Evolutionary conservation across 2,329 filamentous ascomycete genomes (phyloP).

Genomic region (Xylariaceae sp.): DNA sequence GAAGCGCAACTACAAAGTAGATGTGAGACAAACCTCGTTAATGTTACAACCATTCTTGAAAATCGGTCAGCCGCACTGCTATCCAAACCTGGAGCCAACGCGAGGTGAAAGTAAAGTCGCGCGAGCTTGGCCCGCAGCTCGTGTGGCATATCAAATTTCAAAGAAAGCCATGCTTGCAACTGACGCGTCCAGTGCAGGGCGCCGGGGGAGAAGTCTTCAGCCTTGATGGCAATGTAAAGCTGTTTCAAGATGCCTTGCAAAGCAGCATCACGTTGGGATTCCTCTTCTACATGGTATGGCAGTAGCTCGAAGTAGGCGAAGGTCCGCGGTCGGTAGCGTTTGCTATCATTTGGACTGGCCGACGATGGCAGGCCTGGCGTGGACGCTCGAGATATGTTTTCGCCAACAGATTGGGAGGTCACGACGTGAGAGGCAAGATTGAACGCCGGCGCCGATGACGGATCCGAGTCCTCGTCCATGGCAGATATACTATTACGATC

Average conservation of each 20-base stretch:
- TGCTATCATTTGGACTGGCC: constrained; percentile 56
- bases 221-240: constrained; percentile 88
- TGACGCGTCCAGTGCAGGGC: constrained; percentile 97
- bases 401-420: constrained; percentile 54
- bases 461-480: constrained; percentile 50
- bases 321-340: constrained; percentile 82
- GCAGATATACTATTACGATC: background rate
- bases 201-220: constrained; percentile 92
- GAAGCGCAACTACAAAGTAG: background rate
- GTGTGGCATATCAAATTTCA: constrained; percentile 96
- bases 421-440: constrained; percentile 49
- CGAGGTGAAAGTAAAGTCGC: constrained; percentile 91
- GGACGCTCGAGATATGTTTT: constrained; percentile 83
- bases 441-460: constrained; percentile 46
- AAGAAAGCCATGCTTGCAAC: constrained; percentile 89
- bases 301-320: constrained; percentile 92
- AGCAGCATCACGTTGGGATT: constrained; percentile 76
- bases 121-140: constrained; percentile 83
- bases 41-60: constrained; percentile 91
- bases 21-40: constrained; percentile 78
- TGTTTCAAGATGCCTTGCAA: constrained; percentile 89
- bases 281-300: constrained; percentile 86
- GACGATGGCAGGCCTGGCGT: constrained; percentile 74
- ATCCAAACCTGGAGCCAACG: constrained; percentile 89
- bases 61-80: constrained; percentile 84